Percentiles rank a stretch among this genome's conserved stretches.
Conservation (phyloP, 106 monocot genomes). For the Phalaenopsis aphrodite region DNA sequence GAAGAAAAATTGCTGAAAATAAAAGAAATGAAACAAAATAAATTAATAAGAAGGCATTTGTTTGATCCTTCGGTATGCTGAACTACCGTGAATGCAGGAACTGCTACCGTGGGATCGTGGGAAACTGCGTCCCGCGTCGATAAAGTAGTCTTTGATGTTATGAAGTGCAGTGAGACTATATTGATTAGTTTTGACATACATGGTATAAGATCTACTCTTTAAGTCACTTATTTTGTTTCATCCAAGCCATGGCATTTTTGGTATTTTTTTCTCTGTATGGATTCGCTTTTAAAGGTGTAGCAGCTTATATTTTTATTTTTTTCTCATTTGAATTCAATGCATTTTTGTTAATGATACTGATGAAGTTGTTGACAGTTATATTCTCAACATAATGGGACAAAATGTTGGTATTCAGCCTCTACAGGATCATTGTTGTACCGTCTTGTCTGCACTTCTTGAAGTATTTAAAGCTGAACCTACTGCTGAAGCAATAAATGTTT, state of each 20-base stretch:
- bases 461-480: conserved; percentile 29
- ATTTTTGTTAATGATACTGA: not conserved
- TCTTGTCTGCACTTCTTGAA: conserved; percentile 55
- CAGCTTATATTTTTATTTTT: not conserved
- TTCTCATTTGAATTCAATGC: not conserved
- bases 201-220: no score
- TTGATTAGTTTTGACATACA: no score
- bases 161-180: no score
- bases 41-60: no score
- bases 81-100: no score
- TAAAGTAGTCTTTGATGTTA: no score
- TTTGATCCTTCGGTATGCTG: no score
- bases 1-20: no score
- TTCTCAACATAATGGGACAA: conserved; percentile 71
- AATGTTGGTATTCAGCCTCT: conserved; percentile 37
- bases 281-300: not conserved
- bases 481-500: conserved; percentile 30
- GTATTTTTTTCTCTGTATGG: not conserved
- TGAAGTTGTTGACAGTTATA: conserved; percentile 51
- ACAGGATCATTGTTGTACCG: conserved; percentile 73
- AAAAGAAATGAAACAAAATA: no score
- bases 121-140: no score
- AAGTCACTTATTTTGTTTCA: not conserved
- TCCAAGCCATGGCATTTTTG: not conserved
- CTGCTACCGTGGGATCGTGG: no score